phyloP scores from a whole-genome alignment of 31 red algal genomes.

The Endocladia muricata region DNA sequence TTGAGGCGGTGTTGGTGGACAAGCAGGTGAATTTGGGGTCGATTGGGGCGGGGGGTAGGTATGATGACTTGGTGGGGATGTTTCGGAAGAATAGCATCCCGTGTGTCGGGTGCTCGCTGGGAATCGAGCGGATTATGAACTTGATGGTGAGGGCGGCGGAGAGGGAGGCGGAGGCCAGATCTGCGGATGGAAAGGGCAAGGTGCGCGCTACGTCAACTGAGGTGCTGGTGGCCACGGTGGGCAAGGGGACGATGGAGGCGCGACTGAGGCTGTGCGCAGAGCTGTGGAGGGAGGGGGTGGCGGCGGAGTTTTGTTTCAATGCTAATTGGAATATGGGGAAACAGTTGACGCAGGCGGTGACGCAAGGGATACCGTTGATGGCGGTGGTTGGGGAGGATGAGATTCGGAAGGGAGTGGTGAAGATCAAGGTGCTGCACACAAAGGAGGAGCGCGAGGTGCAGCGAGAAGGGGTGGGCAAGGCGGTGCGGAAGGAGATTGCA shows the following conservation, averaged over 20 bases:
- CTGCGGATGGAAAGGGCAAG: conserved; percentile 26
- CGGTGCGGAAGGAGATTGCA: conserved; percentile 23
- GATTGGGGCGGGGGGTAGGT: conserved; percentile 89
- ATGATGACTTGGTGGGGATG: conserved; percentile 86
- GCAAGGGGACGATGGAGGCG: conserved; percentile 75
- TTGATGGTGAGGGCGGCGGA: conserved; percentile 83
- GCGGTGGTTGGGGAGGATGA: conserved; percentile 83
- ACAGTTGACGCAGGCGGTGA: conserved; percentile 74
- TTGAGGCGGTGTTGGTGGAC: conserved; percentile 84
- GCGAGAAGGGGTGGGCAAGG: conserved; percentile 12
- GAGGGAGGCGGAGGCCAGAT: conserved; percentile 52
- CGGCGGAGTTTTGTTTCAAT: conserved; percentile 86
- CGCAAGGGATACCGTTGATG: conserved; percentile 68
- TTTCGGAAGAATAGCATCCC: conserved; percentile 67
- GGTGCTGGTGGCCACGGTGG: conserved; percentile 79
- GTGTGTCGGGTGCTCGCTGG: conserved; percentile 93
- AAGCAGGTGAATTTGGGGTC: conserved; percentile 68
- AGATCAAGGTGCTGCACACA: conserved; percentile 53
- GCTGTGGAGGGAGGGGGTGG: conserved; percentile 78
- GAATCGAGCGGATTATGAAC: conserved; percentile 91
- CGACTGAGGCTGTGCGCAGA: conserved; percentile 77
- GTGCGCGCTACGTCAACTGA: conserved; percentile 69
- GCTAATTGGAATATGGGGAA: conserved; percentile 77
- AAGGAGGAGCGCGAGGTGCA: conserved; percentile 28
- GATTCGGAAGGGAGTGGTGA: conserved; percentile 51